Evolutionary conservation across 1,139 yeast species (phyloP).

Genomic region (Scheffersomyces quercinus): DNA sequence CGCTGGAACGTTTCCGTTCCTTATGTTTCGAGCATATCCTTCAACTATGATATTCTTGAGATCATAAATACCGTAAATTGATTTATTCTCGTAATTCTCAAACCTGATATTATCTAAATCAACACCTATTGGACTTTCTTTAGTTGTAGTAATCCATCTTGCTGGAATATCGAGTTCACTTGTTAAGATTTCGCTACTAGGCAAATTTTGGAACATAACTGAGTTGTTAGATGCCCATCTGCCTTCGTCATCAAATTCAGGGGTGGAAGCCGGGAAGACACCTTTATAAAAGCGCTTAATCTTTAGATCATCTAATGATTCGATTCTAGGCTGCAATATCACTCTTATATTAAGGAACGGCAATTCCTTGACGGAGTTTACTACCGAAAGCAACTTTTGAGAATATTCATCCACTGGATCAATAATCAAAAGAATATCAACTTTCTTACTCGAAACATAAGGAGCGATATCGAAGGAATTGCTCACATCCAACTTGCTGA

Average conservation of each 20-base stretch:
- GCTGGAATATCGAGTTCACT: slow-evolving; percentile 64
- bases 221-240: slow-evolving; percentile 13
- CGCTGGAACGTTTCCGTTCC: slow-evolving; percentile 40
- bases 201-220: slow-evolving; percentile 32
- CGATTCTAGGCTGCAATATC: slow-evolving; percentile 56
- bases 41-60: slow-evolving; percentile 61
- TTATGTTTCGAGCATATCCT: slow-evolving; percentile 61
- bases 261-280: slow-evolving; percentile 33
- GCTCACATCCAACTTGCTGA: slow-evolving; percentile 35
- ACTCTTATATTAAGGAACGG: slow-evolving; percentile 54
- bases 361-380: slow-evolving; percentile 44
- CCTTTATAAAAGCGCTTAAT: slow-evolving; percentile 63
- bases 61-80: slow-evolving; percentile 18
- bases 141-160: slow-evolving; percentile 62
- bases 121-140: slow-evolving; percentile 35
- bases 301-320: slow-evolving; percentile 37
- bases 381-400: slow-evolving; percentile 58
- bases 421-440: slow-evolving; percentile 58
- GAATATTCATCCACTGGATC: slow-evolving; percentile 75
- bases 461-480: slow-evolving; percentile 34
- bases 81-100: slow-evolving; percentile 21
- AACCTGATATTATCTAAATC: slow-evolving; percentile 66
- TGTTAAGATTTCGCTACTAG: slow-evolving; percentile 51
- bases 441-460: slow-evolving; percentile 19
- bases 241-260: slow-evolving; percentile 45